Conservation (phyloP, 306 rosid genomes). For the Glycine latifolia region DNA sequence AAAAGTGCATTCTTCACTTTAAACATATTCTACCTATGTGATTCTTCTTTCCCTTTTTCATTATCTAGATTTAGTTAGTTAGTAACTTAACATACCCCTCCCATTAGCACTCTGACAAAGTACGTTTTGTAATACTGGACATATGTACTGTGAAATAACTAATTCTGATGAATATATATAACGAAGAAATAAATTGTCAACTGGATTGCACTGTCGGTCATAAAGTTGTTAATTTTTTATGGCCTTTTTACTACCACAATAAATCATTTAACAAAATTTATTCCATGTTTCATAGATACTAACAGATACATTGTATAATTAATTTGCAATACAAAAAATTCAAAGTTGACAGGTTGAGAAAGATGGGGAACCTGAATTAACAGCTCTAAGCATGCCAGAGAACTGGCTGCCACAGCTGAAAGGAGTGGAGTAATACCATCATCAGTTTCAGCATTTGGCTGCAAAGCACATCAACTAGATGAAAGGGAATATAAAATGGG, state of each 20-base stretch:
- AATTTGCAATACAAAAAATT: background rate
- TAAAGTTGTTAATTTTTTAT: background rate
- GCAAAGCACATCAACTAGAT: slow-evolving; percentile 52
- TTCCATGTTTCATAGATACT: slow-evolving; percentile 15
- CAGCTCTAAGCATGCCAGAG: slow-evolving; percentile 82
- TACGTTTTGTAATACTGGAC: slow-evolving; percentile 8
- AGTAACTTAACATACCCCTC: background rate
- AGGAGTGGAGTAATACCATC: slow-evolving; percentile 87
- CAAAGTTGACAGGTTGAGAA: slow-evolving; percentile 36
- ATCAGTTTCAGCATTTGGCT: slow-evolving; percentile 94
- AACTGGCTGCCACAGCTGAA: slow-evolving; percentile 91
- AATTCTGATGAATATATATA: slow-evolving; percentile 20
- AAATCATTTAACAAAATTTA: background rate
- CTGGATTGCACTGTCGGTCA: background rate
- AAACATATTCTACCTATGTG: background rate
- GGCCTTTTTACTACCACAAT: background rate
- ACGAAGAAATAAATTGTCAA: slow-evolving; percentile 2
- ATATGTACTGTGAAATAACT: slow-evolving; percentile 22
- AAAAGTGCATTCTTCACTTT: background rate
- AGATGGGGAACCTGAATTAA: slow-evolving; percentile 75
- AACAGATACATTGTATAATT: slow-evolving; percentile 9
- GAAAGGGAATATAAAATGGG: slow-evolving; percentile 13
- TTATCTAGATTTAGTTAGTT: slow-evolving; percentile 8
- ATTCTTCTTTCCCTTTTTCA: background rate
- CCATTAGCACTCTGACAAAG: slow-evolving; percentile 6